Percentiles rank a stretch among this genome's conserved stretches.
Conservation (phyloP, 345 rosid genomes). For the Citropsis articulata region DNA sequence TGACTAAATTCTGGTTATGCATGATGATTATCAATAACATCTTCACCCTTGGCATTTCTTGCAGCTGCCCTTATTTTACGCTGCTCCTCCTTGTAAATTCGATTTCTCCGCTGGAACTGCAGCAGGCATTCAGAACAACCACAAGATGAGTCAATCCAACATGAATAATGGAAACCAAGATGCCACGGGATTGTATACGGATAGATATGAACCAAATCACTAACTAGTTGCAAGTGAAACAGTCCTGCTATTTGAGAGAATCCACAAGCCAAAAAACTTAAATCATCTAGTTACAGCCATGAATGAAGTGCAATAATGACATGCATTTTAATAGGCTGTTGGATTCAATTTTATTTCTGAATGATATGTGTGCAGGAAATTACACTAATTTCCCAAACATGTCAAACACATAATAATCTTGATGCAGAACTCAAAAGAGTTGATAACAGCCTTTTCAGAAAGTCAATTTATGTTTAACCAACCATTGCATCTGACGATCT, state of each 20-base stretch:
- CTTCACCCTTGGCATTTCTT: conserved; percentile 50
- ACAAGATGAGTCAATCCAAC: background rate
- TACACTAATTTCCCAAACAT: background rate
- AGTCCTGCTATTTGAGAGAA: background rate
- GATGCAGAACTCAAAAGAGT: background rate
- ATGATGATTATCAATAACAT: conserved; percentile 41
- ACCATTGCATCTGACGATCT: background rate
- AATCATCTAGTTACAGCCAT: background rate
- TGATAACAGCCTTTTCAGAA: background rate
- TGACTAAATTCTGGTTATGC: conserved; percentile 16
- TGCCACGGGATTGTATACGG: background rate
- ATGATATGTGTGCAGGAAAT: background rate
- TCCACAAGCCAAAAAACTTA: background rate
- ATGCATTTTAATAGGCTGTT: background rate
- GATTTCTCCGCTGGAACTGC: conserved; percentile 91
- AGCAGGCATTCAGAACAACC: conserved; percentile 14
- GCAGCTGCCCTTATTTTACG: conserved; percentile 87
- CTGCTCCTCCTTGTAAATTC: conserved; percentile 97
- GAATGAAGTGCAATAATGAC: background rate
- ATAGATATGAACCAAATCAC: background rate
- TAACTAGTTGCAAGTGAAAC: background rate
- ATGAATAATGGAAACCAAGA: background rate
- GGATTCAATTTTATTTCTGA: background rate
- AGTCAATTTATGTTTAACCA: background rate
- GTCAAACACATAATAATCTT: background rate